Percentiles rank a stretch among this genome's conserved stretches.
phyloP scores from a whole-genome alignment of 352 stramenopile genomes.

The Aphanomyces invadans region DNA sequence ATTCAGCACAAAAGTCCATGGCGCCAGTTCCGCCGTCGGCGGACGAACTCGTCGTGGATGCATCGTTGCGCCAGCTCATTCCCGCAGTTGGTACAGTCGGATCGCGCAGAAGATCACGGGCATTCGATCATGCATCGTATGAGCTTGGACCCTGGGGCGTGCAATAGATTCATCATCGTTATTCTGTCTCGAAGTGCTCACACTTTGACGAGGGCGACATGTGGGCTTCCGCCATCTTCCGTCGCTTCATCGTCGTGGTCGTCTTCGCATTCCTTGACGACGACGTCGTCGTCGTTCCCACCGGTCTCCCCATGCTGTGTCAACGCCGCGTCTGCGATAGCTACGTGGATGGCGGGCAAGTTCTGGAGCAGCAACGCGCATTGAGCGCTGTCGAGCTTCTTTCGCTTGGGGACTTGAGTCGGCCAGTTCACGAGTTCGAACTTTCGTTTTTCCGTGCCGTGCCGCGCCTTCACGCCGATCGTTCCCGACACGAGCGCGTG shows the following conservation, averaged over 20 bases:
- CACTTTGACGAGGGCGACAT: no score
- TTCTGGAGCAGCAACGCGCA: not conserved
- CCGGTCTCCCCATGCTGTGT: not conserved
- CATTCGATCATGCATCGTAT: no score
- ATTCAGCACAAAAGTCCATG: not conserved
- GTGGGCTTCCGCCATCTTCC: not conserved
- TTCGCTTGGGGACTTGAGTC: not conserved
- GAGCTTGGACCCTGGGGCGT: no score
- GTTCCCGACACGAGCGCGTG: not conserved
- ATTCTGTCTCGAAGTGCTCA: no score
- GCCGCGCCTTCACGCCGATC: not conserved
- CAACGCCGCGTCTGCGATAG: not conserved
- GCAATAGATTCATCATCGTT: no score
- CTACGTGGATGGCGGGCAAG: not conserved
- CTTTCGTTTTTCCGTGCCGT: not conserved
- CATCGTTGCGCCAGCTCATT: no score
- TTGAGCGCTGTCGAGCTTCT: not conserved
- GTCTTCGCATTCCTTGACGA: not conserved
- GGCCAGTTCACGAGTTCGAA: constrained; percentile 8
- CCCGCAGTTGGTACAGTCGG: no score
- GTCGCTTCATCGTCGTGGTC: not conserved
- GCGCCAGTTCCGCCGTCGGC: no score
- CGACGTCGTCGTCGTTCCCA: not conserved
- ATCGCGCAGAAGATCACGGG: no score
- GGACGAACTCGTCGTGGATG: no score